Conservation (phyloP, 1,284 basidiomycete genomes). For the Pterulicium gracile region DNA sequence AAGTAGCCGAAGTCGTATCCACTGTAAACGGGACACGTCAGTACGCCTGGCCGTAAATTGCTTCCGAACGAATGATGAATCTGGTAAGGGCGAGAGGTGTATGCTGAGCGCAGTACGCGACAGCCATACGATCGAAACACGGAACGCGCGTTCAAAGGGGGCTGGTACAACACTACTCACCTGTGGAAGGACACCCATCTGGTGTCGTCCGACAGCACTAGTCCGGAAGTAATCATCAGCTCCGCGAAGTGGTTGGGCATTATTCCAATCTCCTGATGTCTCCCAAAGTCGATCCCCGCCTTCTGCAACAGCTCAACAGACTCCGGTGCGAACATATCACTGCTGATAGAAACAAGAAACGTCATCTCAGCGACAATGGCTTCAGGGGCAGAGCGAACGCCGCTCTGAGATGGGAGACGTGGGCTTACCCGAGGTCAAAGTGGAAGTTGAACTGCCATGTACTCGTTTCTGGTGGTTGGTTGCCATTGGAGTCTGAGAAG, state of each 20-base stretch:
- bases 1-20: constrained; percentile 99
- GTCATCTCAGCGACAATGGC: constrained; percentile 1
- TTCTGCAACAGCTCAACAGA: constrained; percentile 92
- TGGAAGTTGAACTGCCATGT: constrained; percentile 99
- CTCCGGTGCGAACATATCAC: constrained; percentile 98
- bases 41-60: neutral
- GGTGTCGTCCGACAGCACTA: constrained; percentile 84
- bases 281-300: constrained; percentile 92
- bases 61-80: neutral
- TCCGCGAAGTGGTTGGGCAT: constrained; percentile 94
- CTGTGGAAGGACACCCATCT: constrained; percentile 99
- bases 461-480: constrained; percentile 78
- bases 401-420: neutral
- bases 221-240: constrained; percentile 90
- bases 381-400: no score
- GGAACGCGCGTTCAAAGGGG: no score
- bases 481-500: constrained; percentile 87
- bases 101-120: no score
- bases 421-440: constrained; percentile 76
- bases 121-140: no score
- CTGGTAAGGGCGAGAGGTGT: no score
- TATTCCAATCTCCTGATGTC: constrained; percentile 90
- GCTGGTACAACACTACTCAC: constrained; percentile 33
- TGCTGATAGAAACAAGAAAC: constrained; percentile 31
- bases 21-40: constrained; percentile 29